phyloP scores from a whole-genome alignment of 2,329 filamentous ascomycete species.

The Trichoderma sp. region DNA sequence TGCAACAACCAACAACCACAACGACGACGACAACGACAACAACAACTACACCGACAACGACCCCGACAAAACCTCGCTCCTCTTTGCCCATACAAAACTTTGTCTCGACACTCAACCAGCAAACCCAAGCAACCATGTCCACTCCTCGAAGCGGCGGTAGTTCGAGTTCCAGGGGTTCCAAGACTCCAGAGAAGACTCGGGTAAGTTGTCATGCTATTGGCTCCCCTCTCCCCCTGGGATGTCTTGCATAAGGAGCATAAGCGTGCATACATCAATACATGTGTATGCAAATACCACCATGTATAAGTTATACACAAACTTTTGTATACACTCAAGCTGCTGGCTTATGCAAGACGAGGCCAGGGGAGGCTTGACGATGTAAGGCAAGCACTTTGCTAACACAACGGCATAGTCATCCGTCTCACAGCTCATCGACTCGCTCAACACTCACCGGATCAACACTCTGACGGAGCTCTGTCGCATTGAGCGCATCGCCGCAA shows the following conservation, averaged over 20 bases:
- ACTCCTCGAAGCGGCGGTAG: slow-evolving; percentile 15
- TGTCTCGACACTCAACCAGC: background rate
- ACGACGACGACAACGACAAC: background rate
- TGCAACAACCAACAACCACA: background rate
- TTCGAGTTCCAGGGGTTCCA: slow-evolving; percentile 10
- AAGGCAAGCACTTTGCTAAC: background rate
- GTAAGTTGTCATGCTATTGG: background rate
- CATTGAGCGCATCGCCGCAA: slow-evolving; percentile 66
- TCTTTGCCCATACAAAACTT: background rate
- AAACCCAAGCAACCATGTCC: slow-evolving; percentile 2
- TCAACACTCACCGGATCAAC: slow-evolving; percentile 69
- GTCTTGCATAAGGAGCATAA: background rate
- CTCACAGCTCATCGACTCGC: slow-evolving; percentile 60
- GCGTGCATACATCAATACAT: background rate
- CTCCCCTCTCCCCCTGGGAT: background rate
- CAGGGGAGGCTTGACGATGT: background rate
- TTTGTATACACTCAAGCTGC: background rate
- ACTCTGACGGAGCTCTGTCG: slow-evolving; percentile 72
- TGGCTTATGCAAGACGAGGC: background rate
- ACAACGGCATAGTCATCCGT: slow-evolving; percentile 1
- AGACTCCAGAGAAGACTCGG: background rate
- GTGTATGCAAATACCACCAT: background rate
- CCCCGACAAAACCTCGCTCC: background rate
- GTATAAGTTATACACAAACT: background rate
- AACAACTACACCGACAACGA: background rate